These are phyloP conservation scores for Eugenia klotzschiana DNA, from an alignment of 441 rosid genomes.

Conservation along the genomic window DNA sequence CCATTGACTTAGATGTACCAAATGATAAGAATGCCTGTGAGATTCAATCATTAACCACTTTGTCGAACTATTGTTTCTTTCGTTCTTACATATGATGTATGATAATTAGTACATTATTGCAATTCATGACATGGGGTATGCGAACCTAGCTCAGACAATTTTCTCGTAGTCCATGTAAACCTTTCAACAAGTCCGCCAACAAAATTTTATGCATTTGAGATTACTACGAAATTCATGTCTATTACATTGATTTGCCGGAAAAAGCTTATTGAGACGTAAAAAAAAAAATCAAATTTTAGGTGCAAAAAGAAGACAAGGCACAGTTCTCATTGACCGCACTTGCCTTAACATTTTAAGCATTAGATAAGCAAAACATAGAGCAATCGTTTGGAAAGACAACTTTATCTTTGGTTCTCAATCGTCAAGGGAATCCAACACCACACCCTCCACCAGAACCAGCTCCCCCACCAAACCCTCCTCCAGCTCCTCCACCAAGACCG, in stretches of 20 bases:
- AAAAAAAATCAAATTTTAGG: not conserved
- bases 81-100: not conserved
- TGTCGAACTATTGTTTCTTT: not conserved
- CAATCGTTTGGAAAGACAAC: not conserved
- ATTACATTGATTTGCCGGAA: not conserved
- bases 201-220: no score
- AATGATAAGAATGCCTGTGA: not conserved
- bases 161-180: not conserved
- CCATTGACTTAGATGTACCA: not conserved
- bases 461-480: slow-evolving; percentile 9
- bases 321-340: not conserved
- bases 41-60: not conserved
- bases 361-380: not conserved
- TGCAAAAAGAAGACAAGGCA: not conserved
- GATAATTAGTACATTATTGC: no score
- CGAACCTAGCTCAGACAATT: not conserved
- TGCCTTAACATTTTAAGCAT: not conserved
- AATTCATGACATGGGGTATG: not conserved
- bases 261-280: not conserved
- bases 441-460: slow-evolving; percentile 17
- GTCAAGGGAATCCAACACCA: slow-evolving; percentile 19
- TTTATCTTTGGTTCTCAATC: not conserved
- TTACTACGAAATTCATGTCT: no score
- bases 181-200: not conserved
- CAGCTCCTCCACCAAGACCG: not conserved